Conservation (phyloP, 257 asterid species). For the Dorcoceras hygrometricum region DNA sequence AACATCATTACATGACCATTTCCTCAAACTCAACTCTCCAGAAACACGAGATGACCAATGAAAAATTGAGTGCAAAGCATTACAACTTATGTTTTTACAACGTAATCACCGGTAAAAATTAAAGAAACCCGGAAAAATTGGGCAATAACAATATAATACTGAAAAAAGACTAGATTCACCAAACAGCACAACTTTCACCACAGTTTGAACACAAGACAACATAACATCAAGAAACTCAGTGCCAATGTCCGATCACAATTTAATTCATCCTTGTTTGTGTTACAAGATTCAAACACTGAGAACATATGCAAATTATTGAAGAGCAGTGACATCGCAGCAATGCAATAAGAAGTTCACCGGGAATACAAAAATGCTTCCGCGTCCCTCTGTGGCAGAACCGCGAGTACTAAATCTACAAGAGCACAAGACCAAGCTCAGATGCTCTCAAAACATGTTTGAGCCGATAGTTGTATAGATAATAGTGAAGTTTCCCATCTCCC, state of each 20-base stretch:
- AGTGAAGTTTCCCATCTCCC: slow-evolving; percentile 84
- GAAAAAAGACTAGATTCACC: not conserved
- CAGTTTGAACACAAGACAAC: slow-evolving; percentile 10
- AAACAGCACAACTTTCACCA: not conserved
- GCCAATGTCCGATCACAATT: slow-evolving; percentile 24
- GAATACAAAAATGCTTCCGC: slow-evolving; percentile 29
- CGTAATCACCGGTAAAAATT: no score
- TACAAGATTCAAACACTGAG: slow-evolving; percentile 11
- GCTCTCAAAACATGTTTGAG: slow-evolving; percentile 55
- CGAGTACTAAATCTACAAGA: slow-evolving; percentile 39
- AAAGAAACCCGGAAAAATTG: not conserved
- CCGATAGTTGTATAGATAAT: slow-evolving; percentile 86
- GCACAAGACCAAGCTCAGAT: slow-evolving; percentile 85
- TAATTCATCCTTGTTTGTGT: slow-evolving; percentile 20
- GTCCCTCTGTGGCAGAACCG: slow-evolving; percentile 7
- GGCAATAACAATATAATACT: not conserved
- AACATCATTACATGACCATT: no score
- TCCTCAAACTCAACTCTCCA: no score
- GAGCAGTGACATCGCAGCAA: slow-evolving; percentile 10
- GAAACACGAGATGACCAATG: no score
- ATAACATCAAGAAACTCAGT: slow-evolving; percentile 13
- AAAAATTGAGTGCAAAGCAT: no score
- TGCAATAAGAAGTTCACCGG: slow-evolving; percentile 9
- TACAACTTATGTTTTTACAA: not conserved
- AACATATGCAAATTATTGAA: slow-evolving; percentile 13